These are phyloP conservation scores for Rhizopogon roseolus DNA, from an alignment of 768 basidiomycete species.

Conservation along the genomic window DNA sequence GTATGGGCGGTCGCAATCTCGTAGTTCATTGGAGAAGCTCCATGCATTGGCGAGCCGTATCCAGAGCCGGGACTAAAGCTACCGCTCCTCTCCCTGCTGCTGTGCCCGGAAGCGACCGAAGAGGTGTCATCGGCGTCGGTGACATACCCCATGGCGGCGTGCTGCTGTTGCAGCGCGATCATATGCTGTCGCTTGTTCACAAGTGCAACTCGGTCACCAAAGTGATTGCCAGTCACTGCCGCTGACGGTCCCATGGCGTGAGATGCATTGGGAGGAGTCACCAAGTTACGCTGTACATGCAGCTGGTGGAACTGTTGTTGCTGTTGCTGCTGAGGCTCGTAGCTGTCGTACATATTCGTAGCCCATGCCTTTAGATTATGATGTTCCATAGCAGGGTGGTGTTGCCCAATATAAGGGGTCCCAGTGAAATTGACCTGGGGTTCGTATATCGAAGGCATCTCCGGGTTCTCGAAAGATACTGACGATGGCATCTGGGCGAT, in stretches of 20 bases:
- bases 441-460: conserved; percentile 41
- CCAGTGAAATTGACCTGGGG: conserved; percentile 29
- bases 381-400: conserved; percentile 10
- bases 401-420: conserved; percentile 15
- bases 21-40: conserved; percentile 25
- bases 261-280: conserved; percentile 38
- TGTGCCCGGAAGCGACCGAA: conserved; percentile 32
- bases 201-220: conserved; percentile 18
- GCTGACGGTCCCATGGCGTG: conserved; percentile 22
- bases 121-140: conserved; percentile 35
- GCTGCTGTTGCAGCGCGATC: conserved; percentile 27
- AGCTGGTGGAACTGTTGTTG: not conserved
- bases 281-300: conserved; percentile 31
- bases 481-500: conserved; percentile 39
- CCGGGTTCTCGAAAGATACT: conserved; percentile 50
- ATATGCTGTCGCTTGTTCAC: conserved; percentile 24
- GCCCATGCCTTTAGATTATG: conserved; percentile 22
- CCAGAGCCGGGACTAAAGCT: conserved; percentile 31
- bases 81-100: conserved; percentile 29
- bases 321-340: conserved; percentile 15
- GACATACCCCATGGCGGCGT: conserved; percentile 17
- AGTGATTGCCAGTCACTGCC: conserved; percentile 6
- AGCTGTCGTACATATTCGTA: conserved; percentile 23
- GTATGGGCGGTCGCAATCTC: conserved; percentile 28
- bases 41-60: conserved; percentile 26